A percentile compares a stretch with the other conserved stretches of the same genome.
phyloP scores from a whole-genome alignment of 1,284 basidiomycete species.

The Microbotryum saponariae region DNA sequence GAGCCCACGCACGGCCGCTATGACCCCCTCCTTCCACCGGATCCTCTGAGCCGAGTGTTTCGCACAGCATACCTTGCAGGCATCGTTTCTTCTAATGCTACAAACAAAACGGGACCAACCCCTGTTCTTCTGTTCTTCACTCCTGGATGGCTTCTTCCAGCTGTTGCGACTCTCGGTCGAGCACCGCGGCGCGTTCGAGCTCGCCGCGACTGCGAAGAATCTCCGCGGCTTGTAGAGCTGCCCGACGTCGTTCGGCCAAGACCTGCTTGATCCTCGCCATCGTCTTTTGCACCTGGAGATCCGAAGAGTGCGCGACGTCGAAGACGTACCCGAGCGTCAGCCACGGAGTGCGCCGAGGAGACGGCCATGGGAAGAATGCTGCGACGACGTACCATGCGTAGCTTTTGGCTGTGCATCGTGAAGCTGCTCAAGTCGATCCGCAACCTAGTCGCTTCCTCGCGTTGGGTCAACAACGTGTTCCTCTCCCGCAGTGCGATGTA shows the following conservation, averaged over 20 bases:
- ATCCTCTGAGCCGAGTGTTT: too few relatives aligned
- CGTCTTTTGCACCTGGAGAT: slow-evolving; percentile 73
- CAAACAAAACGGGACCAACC: too few relatives aligned
- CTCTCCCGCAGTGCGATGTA: slow-evolving; percentile 78
- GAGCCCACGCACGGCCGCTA: too few relatives aligned
- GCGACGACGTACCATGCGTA: slow-evolving; percentile 17
- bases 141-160: not conserved
- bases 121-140: too few relatives aligned
- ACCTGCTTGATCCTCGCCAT: slow-evolving; percentile 95
- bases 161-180: slow-evolving; percentile 7
- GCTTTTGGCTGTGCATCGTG: slow-evolving; percentile 17
- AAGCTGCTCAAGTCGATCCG: slow-evolving; percentile 41
- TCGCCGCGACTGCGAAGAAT: slow-evolving; percentile 23
- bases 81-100: too few relatives aligned
- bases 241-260: slow-evolving; percentile 80
- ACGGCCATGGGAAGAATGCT: not conserved
- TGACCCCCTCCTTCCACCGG: too few relatives aligned
- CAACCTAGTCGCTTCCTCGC: slow-evolving; percentile 61
- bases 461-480: slow-evolving; percentile 81
- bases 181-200: slow-evolving; percentile 4
- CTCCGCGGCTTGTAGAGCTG: slow-evolving; percentile 60
- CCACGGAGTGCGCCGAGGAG: not conserved
- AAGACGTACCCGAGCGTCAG: too few relatives aligned
- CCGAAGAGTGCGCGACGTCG: not conserved
- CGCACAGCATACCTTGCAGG: too few relatives aligned